These are phyloP conservation scores for Elsinoe arachidis DNA, from an alignment of 2,329 filamentous ascomycete species.

Conservation along the genomic window DNA sequence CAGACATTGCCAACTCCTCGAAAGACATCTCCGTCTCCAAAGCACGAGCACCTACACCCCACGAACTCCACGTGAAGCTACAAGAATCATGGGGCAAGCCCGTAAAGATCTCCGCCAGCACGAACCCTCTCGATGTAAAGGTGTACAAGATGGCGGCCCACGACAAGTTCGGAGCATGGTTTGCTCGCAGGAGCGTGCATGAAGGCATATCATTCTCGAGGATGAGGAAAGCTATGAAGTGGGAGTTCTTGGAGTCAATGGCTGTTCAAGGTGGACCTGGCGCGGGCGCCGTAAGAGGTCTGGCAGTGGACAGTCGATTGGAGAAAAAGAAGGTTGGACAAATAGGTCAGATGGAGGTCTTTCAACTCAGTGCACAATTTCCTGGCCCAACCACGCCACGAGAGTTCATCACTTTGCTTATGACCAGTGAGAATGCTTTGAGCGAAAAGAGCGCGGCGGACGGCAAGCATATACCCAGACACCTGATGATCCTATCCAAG, in stretches of 20 bases:
- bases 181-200: slow-evolving; percentile 75
- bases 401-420: slow-evolving; percentile 74
- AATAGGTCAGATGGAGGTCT: slow-evolving; percentile 62
- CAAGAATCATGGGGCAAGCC: slow-evolving; percentile 80
- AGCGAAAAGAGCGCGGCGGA: slow-evolving; percentile 35
- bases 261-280: slow-evolving; percentile 61
- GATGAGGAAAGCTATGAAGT: slow-evolving; percentile 67
- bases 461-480: slow-evolving; percentile 44
- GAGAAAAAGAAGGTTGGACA: slow-evolving; percentile 54
- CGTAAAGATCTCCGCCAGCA: slow-evolving; percentile 59
- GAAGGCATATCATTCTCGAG: slow-evolving; percentile 65
- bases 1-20: slow-evolving; percentile 42
- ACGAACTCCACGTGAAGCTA: slow-evolving; percentile 50
- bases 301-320: slow-evolving; percentile 69
- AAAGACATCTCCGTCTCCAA: slow-evolving; percentile 46
- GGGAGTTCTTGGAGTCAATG: slow-evolving; percentile 72
- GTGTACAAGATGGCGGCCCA: slow-evolving; percentile 73
- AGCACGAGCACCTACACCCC: slow-evolving; percentile 41
- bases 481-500: slow-evolving; percentile 81
- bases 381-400: slow-evolving; percentile 78
- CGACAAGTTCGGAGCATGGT: slow-evolving; percentile 83
- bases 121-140: slow-evolving; percentile 66
- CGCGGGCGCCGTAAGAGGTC: slow-evolving; percentile 69
- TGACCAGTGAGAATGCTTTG: slow-evolving; percentile 54
- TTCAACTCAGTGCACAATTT: slow-evolving; percentile 80